A percentile compares a stretch with the other conserved stretches of the same genome.
Conservation (phyloP, 345 rosid species). For the Camelina hispida region DNA sequence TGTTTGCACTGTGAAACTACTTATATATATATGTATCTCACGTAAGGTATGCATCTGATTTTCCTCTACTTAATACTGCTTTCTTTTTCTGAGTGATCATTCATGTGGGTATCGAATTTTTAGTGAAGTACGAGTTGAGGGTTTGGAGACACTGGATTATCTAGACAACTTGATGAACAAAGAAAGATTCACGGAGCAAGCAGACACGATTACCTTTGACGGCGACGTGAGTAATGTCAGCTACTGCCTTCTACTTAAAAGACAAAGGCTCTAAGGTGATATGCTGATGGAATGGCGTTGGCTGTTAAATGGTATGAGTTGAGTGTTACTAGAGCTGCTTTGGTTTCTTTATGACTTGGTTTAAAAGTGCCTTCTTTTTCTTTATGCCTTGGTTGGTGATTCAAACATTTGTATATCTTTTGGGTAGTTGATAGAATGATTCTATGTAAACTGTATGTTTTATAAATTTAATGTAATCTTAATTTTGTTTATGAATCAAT, state of each 20-base stretch:
- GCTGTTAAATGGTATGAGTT: too few relatives aligned
- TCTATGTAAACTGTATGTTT: too few relatives aligned
- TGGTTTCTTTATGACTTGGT: too few relatives aligned
- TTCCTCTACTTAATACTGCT: background rate
- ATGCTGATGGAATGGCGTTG: too few relatives aligned
- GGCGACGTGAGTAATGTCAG: slow-evolving; percentile 64
- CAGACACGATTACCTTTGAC: slow-evolving; percentile 94
- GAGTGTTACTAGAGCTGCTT: too few relatives aligned
- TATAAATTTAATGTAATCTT: too few relatives aligned
- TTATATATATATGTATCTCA: slow-evolving; percentile 89
- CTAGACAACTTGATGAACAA: slow-evolving; percentile 69
- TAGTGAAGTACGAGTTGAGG: slow-evolving; percentile 98
- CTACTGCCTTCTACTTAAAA: background rate
- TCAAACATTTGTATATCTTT: too few relatives aligned
- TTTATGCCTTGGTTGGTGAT: too few relatives aligned
- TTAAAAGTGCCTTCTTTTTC: too few relatives aligned
- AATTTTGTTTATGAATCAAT: too few relatives aligned
- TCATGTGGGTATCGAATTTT: slow-evolving; percentile 42
- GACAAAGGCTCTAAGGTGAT: too few relatives aligned
- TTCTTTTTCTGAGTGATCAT: background rate
- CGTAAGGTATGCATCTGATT: slow-evolving; percentile 66
- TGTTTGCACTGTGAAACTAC: slow-evolving; percentile 73
- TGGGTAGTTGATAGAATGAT: too few relatives aligned
- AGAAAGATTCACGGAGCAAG: slow-evolving; percentile 94
- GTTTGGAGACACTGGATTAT: slow-evolving; percentile 97